Conservation (phyloP, 495 filamentous ascomycete species). For the Oleoguttula mirabilis region DNA sequence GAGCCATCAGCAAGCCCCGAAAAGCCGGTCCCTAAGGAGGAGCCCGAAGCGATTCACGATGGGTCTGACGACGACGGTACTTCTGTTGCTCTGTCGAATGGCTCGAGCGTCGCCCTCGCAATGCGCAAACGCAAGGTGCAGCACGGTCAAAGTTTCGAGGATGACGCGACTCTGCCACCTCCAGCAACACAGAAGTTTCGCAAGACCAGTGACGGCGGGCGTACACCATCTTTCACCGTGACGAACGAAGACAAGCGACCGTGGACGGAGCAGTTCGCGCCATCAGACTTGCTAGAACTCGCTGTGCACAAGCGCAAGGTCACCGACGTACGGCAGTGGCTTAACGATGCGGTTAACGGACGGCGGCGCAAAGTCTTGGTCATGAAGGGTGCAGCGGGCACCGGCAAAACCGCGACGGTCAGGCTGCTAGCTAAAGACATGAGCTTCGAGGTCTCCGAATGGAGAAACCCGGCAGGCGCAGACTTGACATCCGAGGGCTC, state of each 20-base stretch:
- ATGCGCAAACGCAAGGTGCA: slow-evolving; percentile 22
- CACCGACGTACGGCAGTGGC: slow-evolving; percentile 68
- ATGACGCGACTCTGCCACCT: background rate
- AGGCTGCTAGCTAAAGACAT: slow-evolving; percentile 60
- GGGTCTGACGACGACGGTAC: slow-evolving; percentile 25
- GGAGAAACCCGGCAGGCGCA: slow-evolving; percentile 66
- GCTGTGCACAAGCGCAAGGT: slow-evolving; percentile 93
- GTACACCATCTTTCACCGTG: slow-evolving; percentile 23
- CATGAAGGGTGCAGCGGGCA: slow-evolving; percentile 82
- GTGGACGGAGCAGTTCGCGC: slow-evolving; percentile 79
- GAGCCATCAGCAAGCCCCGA: slow-evolving; percentile 22
- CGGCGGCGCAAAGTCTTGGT: slow-evolving; percentile 54
- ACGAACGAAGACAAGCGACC: slow-evolving; percentile 37
- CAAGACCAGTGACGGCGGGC: slow-evolving; percentile 20
- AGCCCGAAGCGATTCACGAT: slow-evolving; percentile 36
- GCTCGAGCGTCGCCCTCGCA: slow-evolving; percentile 18
- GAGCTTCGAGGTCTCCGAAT: slow-evolving; percentile 67
- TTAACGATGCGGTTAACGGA: slow-evolving; percentile 59
- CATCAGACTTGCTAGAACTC: slow-evolving; percentile 61
- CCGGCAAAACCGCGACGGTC: slow-evolving; percentile 83
- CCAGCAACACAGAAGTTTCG: slow-evolving; percentile 30
- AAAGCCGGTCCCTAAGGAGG: slow-evolving; percentile 19
- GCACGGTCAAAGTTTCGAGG: background rate
- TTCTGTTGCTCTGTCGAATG: slow-evolving; percentile 8
- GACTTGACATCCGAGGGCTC: slow-evolving; percentile 46